phyloP scores from a whole-genome alignment of 495 filamentous ascomycete genomes.

The Evansstolkia leycettana region DNA sequence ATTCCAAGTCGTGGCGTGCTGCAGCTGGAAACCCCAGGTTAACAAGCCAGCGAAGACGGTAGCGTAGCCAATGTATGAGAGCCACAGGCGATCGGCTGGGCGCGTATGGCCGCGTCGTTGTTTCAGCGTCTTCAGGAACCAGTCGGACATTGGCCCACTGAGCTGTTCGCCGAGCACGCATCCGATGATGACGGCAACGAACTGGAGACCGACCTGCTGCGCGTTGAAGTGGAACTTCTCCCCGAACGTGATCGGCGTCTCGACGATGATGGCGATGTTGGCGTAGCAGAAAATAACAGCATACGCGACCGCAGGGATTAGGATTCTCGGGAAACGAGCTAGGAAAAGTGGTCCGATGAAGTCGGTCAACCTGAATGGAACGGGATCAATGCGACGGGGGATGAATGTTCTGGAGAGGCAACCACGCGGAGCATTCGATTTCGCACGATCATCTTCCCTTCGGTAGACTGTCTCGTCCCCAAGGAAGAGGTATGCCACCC shows the following conservation, averaged over 20 bases:
- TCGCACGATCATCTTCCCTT: no score
- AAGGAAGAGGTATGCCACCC: no score
- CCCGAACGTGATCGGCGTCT: constrained; percentile 20
- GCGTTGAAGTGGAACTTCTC: constrained; percentile 20
- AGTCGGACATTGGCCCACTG: constrained; percentile 20
- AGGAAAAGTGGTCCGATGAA: constrained; percentile 14
- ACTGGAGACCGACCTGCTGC: constrained; percentile 23
- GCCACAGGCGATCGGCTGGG: constrained; percentile 22
- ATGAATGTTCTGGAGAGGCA: constrained; percentile 8
- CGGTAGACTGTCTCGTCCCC: no score
- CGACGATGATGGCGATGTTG: constrained; percentile 18
- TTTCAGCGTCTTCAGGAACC: constrained; percentile 9
- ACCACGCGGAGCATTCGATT: neutral
- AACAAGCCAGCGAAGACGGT: constrained; percentile 16
- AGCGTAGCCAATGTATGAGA: constrained; percentile 18
- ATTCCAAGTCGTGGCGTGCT: constrained; percentile 17
- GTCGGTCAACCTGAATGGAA: constrained; percentile 4
- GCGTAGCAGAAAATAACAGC: constrained; percentile 21
- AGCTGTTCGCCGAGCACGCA: constrained; percentile 23
- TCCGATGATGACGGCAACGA: constrained; percentile 24
- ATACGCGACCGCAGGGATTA: constrained; percentile 16
- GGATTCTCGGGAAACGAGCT: constrained; percentile 8
- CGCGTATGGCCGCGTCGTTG: constrained; percentile 6
- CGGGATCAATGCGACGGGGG: constrained; percentile 11
- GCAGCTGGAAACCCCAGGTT: constrained; percentile 18